Evolutionary conservation across 148 eudicot species (phyloP), one percentile per base, ranked within the genome.

Genomic region (Talinum fruticosum): DNA sequence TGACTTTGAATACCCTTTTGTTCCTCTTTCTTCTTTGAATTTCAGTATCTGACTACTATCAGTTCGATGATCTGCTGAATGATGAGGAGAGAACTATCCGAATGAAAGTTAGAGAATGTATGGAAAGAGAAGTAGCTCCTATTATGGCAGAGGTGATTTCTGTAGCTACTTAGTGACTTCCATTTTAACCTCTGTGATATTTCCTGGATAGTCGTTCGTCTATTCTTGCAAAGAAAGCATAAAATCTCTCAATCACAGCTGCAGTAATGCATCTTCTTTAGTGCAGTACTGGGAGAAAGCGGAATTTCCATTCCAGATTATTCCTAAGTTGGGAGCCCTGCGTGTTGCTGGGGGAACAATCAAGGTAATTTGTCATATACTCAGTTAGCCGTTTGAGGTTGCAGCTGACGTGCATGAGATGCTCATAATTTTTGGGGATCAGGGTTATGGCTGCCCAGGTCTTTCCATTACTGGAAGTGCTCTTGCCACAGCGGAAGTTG

Each of bases 391-490:
- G 32, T 57, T 8, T 71, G 38, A 69, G 28, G 32, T 72, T 36
- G 65, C 72, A 32, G n/a, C 32, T 29, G 8, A 45, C 41, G 24
- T 59, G 44, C 35, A 75, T 72, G 76, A 33, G 74, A 57, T 49
- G 57, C 76, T 68, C 37, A 83, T 76, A 72, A 70, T 23, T 72
- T 81, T 37, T 75, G 64, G 33, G 45, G 76, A 79, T 72, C 86
- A 95, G 99, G 97, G 97, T 33, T 95, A 92, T 82, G 97, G 96
- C 8, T 95, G 99, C 84, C 99, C 99, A 15, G 96, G 90, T 83
- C 82, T 89, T 37, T 95, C 99, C 69, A 81, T 91, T 18, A 89
- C 88, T 80, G 96, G 85, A 72, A 89, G 75, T 87, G 99, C 99
- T 79, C 45, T 95, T 79, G 90, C 90, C 75, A 62, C 81, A 3